phyloP scores from a whole-genome alignment of 306 rosid species.

The Sindora glabra region DNA sequence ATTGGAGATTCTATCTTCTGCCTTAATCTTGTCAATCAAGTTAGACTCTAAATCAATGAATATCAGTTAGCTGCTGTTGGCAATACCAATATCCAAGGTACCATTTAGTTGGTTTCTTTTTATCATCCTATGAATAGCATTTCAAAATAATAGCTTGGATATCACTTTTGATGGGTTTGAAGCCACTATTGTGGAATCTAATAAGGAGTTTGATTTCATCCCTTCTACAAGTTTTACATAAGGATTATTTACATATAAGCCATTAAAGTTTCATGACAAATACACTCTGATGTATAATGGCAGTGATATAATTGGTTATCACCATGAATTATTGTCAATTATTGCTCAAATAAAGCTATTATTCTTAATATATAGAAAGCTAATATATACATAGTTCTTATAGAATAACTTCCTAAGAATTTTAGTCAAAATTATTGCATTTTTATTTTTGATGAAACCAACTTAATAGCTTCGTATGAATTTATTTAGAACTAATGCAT shows the following conservation, averaged over 20 bases:
- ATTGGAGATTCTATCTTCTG: background rate
- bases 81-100: background rate
- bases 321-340: background rate
- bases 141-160: background rate
- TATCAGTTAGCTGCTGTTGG: background rate
- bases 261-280: no score
- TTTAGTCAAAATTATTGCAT: background rate
- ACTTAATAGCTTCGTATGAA: no score
- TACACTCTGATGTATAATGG: background rate
- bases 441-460: background rate
- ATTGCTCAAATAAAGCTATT: background rate
- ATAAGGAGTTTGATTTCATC: constrained; percentile 31
- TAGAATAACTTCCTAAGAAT: background rate
- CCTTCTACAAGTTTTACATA: no score
- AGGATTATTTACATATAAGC: no score
- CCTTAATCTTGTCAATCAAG: no score
- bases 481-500: no score
- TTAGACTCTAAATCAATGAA: background rate
- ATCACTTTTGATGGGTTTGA: constrained; percentile 33
- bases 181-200: constrained; percentile 36
- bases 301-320: background rate
- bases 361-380: background rate
- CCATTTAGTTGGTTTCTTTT: background rate
- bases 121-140: background rate
- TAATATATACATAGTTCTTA: background rate